Evolutionary conservation across 1,284 basidiomycete species (phyloP), one percentile per base, ranked within the genome.

Genomic region (Afroboletus lepidellus): DNA sequence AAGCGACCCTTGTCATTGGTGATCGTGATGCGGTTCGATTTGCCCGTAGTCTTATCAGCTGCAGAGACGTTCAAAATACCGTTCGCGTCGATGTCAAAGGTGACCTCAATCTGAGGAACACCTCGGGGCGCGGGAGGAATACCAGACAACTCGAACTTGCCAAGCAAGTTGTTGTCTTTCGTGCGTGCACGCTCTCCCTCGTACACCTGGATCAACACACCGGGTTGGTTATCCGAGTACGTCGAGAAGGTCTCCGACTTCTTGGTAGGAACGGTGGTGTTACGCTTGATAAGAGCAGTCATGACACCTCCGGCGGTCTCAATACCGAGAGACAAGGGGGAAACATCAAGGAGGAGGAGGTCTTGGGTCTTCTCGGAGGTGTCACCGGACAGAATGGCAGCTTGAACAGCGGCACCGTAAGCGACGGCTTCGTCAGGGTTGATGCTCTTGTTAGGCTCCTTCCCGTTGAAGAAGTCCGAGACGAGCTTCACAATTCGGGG

Each of bases 371-470:
- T 97, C 81, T 98, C 95, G 2, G 94, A 97, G 33, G 94, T 97
- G 74, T 98, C 94, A 71, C 97, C 97, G 30, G 94, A 92, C 56
- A 99, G 89, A 66, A 99, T 97, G 68, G 94, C 96, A 56, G 94
- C 96, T 79, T 99, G 97, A 66, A 99, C 96, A 60, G 97, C 95
- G 61, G 96, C 97, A 81, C 97, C 97, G 76, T 98, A 98, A 36
- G 97, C 96, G 61, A 99, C 96, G 57, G 97, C 97, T 79, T 99
- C 97, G 67, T 99, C 96, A 58, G 97, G 97, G 87, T 99, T 99
- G 84, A 99, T 99, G 73, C 83, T 89, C 80, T 92, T 92, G 83
- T 92, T 92, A 68, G 90, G 92, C 79, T 94, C 91, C 80, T 94
- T 93, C 73, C 95, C 94, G 73, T 94, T 94, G 86, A 98, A 99